Percentiles rank a stretch among this genome's conserved stretches.
Evolutionary conservation across 169 alveolate species (phyloP).

Genomic region (Plasmodium sp.): DNA sequence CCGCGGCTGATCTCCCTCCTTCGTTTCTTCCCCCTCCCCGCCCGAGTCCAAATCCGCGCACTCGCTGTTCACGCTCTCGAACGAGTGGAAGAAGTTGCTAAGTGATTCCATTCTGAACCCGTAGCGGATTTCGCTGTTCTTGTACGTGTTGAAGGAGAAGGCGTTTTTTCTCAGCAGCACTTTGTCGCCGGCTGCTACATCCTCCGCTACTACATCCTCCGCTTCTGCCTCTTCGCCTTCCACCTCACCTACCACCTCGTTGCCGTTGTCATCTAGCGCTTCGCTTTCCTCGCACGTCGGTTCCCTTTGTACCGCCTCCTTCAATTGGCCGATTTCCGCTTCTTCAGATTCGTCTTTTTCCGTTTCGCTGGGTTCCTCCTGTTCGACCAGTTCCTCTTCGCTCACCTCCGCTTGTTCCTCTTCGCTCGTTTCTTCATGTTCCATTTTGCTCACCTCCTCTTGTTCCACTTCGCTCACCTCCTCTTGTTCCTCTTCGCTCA

Average conservation of each 20-base stretch:
- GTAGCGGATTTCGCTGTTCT: not conserved
- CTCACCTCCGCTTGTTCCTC: too few relatives aligned
- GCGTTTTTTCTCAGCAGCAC: not conserved
- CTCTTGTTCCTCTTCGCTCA: too few relatives aligned
- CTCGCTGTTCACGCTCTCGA: slow-evolving; percentile 1
- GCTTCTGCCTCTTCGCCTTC: not conserved
- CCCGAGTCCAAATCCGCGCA: not conserved
- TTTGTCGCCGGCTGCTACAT: not conserved
- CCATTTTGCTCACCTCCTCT: too few relatives aligned
- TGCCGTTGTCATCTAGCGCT: not conserved
- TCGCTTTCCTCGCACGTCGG: not conserved
- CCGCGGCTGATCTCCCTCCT: not conserved
- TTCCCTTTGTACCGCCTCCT: not conserved
- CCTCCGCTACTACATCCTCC: not conserved
- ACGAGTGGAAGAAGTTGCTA: not conserved
- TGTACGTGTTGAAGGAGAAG: not conserved
- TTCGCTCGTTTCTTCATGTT: too few relatives aligned
- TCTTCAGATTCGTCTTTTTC: too few relatives aligned
- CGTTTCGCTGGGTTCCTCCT: too few relatives aligned
- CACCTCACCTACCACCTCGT: not conserved
- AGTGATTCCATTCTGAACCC: not conserved
- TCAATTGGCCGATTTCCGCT: not conserved
- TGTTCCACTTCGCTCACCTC: too few relatives aligned
- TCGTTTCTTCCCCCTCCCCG: not conserved
- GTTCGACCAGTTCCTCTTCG: too few relatives aligned